Base-by-base conservation (phyloP, 1,284 basidiomycete genomes). In the Salmacisia buchloeana region DNA sequence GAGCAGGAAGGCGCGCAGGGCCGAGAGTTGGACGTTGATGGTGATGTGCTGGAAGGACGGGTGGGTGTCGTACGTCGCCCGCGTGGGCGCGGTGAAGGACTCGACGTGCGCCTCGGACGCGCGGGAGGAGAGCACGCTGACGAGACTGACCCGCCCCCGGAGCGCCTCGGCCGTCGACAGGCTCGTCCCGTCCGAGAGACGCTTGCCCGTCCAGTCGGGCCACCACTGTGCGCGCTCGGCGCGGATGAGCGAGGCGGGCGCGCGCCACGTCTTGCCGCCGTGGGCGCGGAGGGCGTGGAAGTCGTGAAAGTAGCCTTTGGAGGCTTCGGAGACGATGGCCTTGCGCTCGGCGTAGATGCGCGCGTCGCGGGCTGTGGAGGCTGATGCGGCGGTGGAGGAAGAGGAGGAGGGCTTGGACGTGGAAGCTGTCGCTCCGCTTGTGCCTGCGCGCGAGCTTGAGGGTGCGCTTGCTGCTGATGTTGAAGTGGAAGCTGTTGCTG, bases 261-360 rank as follows among this genome's bases (percentile, higher is more conserved):
- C 92, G 61, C 94, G 86, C 93, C 92, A 98, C 10, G 90, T 89
- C 83, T 98, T 98, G 23, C 94, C 94, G 7, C 92, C 93, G 71
- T 92, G 86, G 43, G 85, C 85, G 60, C 88, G 83, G 18, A 91
- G 88, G 70, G 88, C 86, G 74, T 92, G 91, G 63, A 90, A 84
- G 77, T 97, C 94, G 69, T 90, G 85, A 75, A 93, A 97, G 80
- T 97, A 96, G 0, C 93, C 92, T 73, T 88, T 89, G 15, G 86
- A 86, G 0, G 88, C 90, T 81, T 94, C 87, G 73, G 91, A 89
- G 61, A 96, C 86, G 67, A 91, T 94, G 3, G 27, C 35, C 13
- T 18, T 54, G 12, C 29, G 29, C 29, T 33, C 45, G 13, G 23
- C 3, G n/a, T 29, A 12, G 9, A 25, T 23, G 23, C 29, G 12